A percentile compares a stretch with the other conserved stretches of the same genome.
These are phyloP conservation scores for Trypanosoma avium DNA, from an alignment of 208 protist species.

Conservation along the genomic window DNA sequence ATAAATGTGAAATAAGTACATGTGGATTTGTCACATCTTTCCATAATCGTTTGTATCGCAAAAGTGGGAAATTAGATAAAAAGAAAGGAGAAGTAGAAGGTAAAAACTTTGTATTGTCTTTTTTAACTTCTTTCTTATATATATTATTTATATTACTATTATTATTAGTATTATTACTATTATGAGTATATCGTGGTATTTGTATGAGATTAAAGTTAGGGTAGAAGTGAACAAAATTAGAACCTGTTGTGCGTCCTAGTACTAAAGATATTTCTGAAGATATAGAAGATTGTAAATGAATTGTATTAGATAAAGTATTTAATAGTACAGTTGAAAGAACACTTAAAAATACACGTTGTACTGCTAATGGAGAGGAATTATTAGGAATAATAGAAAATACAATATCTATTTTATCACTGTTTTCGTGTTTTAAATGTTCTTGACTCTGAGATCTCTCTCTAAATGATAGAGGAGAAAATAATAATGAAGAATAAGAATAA, in stretches of 20 bases:
- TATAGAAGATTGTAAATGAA: too few species aligned
- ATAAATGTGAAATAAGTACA: conserved; percentile 3
- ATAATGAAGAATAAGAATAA: neutral
- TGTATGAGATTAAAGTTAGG: conserved; percentile 1
- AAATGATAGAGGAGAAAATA: neutral
- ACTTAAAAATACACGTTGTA: conserved; percentile 2
- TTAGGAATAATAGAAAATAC: conserved; percentile 4
- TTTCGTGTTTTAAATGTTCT: neutral
- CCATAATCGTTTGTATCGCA: conserved; percentile 1
- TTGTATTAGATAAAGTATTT: too few species aligned
- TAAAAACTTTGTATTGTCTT: too few species aligned
- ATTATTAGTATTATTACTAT: too few species aligned
- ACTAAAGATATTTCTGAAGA: too few species aligned
- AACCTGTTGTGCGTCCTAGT: neutral
- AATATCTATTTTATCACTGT: neutral
- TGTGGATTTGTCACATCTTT: conserved; percentile 1
- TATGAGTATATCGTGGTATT: too few species aligned
- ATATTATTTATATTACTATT: too few species aligned
- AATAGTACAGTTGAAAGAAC: neutral
- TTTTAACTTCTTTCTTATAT: too few species aligned
- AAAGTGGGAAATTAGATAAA: neutral
- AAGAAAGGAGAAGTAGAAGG: too few species aligned
- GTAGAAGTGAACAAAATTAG: conserved; percentile 6
- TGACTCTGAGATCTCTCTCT: too few species aligned
- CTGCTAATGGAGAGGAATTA: conserved; percentile 7